Base-by-base conservation (phyloP, 345 rosid species). In the Carallia brachiata region DNA sequence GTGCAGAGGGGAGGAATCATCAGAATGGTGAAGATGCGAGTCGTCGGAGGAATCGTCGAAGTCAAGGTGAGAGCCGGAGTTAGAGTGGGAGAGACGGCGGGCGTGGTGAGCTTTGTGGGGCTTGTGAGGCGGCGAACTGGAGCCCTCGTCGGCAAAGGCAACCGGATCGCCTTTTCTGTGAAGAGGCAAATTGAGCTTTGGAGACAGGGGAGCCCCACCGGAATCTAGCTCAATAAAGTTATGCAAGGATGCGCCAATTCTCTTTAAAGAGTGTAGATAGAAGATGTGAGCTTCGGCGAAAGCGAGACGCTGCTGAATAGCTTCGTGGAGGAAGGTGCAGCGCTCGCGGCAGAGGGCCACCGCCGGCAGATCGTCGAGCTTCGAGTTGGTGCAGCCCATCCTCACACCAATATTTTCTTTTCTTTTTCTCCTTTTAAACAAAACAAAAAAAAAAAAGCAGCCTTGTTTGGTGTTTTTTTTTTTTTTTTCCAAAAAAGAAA, bases 321-420 rank as follows among this genome's bases (percentile, higher is more conserved):
- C 99, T 5, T 85, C 84, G 52, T 87, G 89, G 12, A 96, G 79
- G 70, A 76, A 92, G 65, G 19, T 8, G 67, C 96, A 92, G 12
- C 99, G 86, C 8, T 90, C 83, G 7, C 96, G 89, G 85, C 99
- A 96, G 5, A 96, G 86, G 27, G 89, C 86, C 60, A 96, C 98
- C 61, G 97, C 99, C 52, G 96, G 98, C 5, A 89, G 93, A 80
- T 96, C 99, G 72, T 96, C 97, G 23, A 88, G 81, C 85, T 90
- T 96, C 1, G 99, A 96, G 67, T 79, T 79, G 36, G 95, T 65
- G 69, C 99, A 96, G 54, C 99, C 99, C 99, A 71, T 65, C 0
- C 0, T 8, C 27, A 55, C 2, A 13, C 2, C 3, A 44, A 44
- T 10, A 44, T 2, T 44, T 10, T 39, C 12, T 39, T 39, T 39